phyloP scores from a whole-genome alignment of 2,329 filamentous ascomycete genomes.

The Colletotrichum sp. region DNA sequence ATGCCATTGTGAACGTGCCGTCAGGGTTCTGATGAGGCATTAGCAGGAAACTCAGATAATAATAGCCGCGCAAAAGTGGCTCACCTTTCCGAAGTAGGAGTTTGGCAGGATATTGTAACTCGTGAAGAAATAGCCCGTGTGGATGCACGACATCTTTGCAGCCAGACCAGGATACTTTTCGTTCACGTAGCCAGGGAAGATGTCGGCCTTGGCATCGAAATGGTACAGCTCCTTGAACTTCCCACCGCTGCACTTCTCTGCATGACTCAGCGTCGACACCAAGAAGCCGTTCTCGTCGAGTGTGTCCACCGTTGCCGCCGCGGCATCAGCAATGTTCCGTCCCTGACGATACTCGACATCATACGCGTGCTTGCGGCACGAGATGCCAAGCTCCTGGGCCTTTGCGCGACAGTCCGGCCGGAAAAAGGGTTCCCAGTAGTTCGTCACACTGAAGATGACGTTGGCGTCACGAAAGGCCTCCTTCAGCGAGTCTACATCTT shows the following conservation, averaged over 20 bases:
- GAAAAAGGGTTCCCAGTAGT: slow-evolving; percentile 60
- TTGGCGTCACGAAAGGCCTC: slow-evolving; percentile 49
- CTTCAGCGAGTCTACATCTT: slow-evolving; percentile 43
- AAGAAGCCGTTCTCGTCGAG: slow-evolving; percentile 55
- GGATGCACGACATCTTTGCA: slow-evolving; percentile 55
- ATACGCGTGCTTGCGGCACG: slow-evolving; percentile 49
- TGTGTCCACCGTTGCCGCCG: slow-evolving; percentile 41
- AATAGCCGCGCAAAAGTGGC: background rate
- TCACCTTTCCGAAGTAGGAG: slow-evolving; percentile 52
- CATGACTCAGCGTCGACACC: slow-evolving; percentile 57
- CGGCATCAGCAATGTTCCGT: slow-evolving; percentile 60
- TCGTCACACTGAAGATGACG: slow-evolving; percentile 59
- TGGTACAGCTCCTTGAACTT: slow-evolving; percentile 55
- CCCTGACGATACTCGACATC: slow-evolving; percentile 56
- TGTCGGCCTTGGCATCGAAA: slow-evolving; percentile 57
- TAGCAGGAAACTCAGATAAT: slow-evolving; percentile 26
- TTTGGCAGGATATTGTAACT: slow-evolving; percentile 52
- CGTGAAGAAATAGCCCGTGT: slow-evolving; percentile 53
- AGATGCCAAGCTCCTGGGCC: slow-evolving; percentile 42
- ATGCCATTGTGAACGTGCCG: slow-evolving; percentile 51
- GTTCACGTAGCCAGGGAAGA: slow-evolving; percentile 51
- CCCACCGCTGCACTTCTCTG: slow-evolving; percentile 49
- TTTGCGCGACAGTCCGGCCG: slow-evolving; percentile 44
- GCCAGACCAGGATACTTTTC: slow-evolving; percentile 47
- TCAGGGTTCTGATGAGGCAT: slow-evolving; percentile 28